Conservation (phyloP, 2,329 filamentous ascomycete species). For the Xylaria multiplex region DNA sequence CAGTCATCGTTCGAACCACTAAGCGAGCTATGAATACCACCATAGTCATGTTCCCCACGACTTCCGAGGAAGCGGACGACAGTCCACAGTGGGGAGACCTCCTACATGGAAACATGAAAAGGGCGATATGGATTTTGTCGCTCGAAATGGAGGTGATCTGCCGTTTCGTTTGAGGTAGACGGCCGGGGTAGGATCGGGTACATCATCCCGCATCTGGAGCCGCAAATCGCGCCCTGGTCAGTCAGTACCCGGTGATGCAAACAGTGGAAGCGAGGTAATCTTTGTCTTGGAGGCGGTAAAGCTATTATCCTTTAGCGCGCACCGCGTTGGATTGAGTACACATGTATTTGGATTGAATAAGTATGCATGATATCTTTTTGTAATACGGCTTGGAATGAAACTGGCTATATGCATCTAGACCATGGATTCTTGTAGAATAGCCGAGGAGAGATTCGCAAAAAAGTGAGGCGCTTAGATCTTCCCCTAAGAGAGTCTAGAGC, state of each 20-base stretch:
- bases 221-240: not conserved
- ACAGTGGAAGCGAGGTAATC: slow-evolving; percentile 3
- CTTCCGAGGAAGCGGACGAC: not conserved
- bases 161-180: slow-evolving; percentile 8
- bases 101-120: slow-evolving; percentile 3
- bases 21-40: not conserved
- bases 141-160: slow-evolving; percentile 5
- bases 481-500: slow-evolving; percentile 4
- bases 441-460: not conserved
- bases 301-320: not conserved
- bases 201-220: not conserved
- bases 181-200: slow-evolving; percentile 3
- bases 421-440: not conserved
- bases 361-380: not conserved
- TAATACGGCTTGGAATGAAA: slow-evolving; percentile 6
- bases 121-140: slow-evolving; percentile 6
- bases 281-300: not conserved
- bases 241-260: not conserved
- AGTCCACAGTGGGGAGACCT: slow-evolving; percentile 3
- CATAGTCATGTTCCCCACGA: slow-evolving; percentile 5
- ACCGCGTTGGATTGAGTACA: not conserved
- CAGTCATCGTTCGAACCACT: not conserved
- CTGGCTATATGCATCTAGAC: slow-evolving; percentile 2
- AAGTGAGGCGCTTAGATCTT: not conserved
- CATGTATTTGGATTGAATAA: not conserved